phyloP scores from a whole-genome alignment of 2,329 filamentous ascomycete species.

The Akanthomyces uredinophilus region DNA sequence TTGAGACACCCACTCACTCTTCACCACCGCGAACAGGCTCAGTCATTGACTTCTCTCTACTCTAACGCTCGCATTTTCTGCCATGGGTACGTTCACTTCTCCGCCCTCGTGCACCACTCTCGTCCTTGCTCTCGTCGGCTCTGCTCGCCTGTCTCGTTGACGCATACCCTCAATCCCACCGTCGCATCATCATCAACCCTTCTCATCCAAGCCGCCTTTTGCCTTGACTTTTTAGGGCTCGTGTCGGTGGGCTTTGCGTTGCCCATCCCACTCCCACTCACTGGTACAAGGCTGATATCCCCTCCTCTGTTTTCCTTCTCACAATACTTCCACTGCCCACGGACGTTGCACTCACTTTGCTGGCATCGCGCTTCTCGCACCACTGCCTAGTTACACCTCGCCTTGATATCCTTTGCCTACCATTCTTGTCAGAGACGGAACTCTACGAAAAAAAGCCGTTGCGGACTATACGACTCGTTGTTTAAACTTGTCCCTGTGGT shows the following conservation, averaged over 20 bases:
- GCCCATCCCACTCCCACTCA: slow-evolving; percentile 2
- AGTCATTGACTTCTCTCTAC: slow-evolving; percentile 13
- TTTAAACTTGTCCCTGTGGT: neutral
- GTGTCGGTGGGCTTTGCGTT: neutral
- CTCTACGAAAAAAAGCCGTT: neutral
- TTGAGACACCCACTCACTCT: slow-evolving; percentile 24
- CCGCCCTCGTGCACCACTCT: slow-evolving; percentile 11
- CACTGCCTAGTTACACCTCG: neutral
- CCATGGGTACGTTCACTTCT: slow-evolving; percentile 17
- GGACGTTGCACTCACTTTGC: neutral
- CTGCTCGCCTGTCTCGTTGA: slow-evolving; percentile 2
- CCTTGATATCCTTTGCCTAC: neutral
- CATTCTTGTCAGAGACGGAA: neutral
- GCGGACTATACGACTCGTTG: neutral
- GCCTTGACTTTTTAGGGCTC: neutral
- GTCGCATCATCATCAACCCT: slow-evolving; percentile 6
- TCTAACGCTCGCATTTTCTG: slow-evolving; percentile 14
- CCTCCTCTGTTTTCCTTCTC: slow-evolving; percentile 4
- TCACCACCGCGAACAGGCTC: slow-evolving; percentile 15
- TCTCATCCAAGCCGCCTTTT: slow-evolving; percentile 1
- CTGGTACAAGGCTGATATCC: slow-evolving; percentile 9
- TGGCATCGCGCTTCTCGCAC: neutral
- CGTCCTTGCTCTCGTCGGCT: slow-evolving; percentile 11
- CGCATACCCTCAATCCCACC: neutral
- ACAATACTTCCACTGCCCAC: neutral